Evolutionary conservation across 148 eudicot species (phyloP), one percentile per base, ranked within the genome.

Genomic region (Rhododendron ovatum): DNA sequence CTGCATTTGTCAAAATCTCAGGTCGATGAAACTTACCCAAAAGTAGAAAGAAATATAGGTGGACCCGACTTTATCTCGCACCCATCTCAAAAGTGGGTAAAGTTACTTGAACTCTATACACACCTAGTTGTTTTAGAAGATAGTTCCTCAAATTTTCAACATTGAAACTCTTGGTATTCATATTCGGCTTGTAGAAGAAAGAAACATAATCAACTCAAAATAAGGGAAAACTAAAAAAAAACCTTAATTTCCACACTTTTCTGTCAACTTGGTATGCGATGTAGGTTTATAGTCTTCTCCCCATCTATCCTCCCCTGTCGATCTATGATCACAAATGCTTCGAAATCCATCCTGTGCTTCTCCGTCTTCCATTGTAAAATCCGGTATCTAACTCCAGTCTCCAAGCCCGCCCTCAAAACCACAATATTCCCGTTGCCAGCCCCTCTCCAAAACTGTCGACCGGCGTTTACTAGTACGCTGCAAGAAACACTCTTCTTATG

Each of bases 301-400:
- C 76, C 84, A 5, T 45, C n/a, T 5, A 83, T 61, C 24, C 51
- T 89, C 48, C 90, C 90, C 48, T 47, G 61, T 14, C 81, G 69
- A 51, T 81, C 84, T 24, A 47, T 17, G 11, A 7, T 74, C 86
- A 73, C 82, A 57, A 43, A 26, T 53, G 28, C 86, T 78, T 89
- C 89, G 74, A 51, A 69, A 48, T 5, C 65, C 57, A 89, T 67
- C 37, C 28, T 75, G 18, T 69, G 83, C 50, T 14, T n/a, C 84
- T 50, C 85, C 20, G 91, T 87, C 74, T 87, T 84, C 91, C 91
- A 89, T 24, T 6, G 57, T 50, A 89, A 48, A 74, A 87, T 82
- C 80, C 14, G 51, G 73, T 81, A 89, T 77, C 30, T 63, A 20
- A 89, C 83, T 15, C 75, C 41, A 84, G 89, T 85, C 76, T 82